Conservation (phyloP, 441 rosid genomes). For the Erodium texanum region DNA sequence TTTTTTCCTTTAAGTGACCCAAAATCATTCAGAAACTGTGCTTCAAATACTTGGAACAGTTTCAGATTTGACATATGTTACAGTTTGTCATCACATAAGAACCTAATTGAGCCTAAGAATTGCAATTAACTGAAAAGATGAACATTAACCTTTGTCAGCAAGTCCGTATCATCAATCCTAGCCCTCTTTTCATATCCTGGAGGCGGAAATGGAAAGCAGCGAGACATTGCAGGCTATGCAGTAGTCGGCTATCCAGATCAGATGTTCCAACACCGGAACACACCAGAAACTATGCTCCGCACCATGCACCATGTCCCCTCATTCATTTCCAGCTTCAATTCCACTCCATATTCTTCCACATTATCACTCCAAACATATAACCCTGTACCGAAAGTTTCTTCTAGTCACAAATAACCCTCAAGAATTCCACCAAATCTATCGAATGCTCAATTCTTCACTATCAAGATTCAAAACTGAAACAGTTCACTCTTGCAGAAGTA, state of each 20-base stretch:
- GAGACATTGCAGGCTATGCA: conserved; percentile 55
- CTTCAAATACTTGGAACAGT: too few species aligned
- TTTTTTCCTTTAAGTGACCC: too few species aligned
- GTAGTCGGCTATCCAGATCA: conserved; percentile 21
- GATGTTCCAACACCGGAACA: conserved; percentile 56
- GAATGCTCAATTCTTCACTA: conserved; percentile 14
- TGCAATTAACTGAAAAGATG: conserved; percentile 18
- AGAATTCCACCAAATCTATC: conserved; percentile 10
- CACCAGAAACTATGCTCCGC: conserved; percentile 49
- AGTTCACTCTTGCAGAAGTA: not conserved
- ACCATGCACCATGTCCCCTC: conserved; percentile 55
- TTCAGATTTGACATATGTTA: too few species aligned
- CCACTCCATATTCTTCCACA: conserved; percentile 26
- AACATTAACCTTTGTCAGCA: conserved; percentile 42
- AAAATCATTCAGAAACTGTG: too few species aligned
- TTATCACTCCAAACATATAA: conserved; percentile 16
- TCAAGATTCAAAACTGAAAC: too few species aligned
- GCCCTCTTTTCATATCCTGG: conserved; percentile 78
- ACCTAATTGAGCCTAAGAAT: too few species aligned
- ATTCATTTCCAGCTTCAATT: conserved; percentile 43
- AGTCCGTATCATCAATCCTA: conserved; percentile 36
- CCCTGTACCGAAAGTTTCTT: conserved; percentile 13
- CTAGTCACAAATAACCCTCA: conserved; percentile 9
- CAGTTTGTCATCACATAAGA: too few species aligned
- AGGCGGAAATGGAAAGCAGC: conserved; percentile 84